These are phyloP conservation scores for Ophiostoma angusticollis DNA, from an alignment of 2,329 filamentous ascomycete genomes.

Conservation along the genomic window DNA sequence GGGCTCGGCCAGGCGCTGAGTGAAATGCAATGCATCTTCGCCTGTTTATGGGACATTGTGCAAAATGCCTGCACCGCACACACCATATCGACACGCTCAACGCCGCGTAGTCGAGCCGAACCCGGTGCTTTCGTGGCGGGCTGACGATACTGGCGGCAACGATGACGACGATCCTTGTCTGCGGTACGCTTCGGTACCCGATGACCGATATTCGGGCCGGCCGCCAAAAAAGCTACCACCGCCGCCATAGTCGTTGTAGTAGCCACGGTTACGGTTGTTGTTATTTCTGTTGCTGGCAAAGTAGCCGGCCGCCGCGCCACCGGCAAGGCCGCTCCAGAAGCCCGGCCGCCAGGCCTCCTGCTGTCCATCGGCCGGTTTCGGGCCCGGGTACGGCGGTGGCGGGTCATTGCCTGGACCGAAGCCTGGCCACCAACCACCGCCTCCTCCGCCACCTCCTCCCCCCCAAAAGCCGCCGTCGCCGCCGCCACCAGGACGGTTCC, in stretches of 20 bases:
- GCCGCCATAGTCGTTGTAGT: conserved; percentile 5
- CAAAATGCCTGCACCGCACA: no score
- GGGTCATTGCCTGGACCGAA: conserved; percentile 29
- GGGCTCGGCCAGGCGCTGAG: no score
- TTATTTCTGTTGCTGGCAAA: conserved; percentile 40
- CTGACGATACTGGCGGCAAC: conserved; percentile 25
- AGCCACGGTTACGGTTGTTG: conserved; percentile 20
- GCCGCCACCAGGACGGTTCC: conserved; percentile 13
- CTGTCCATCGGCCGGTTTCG: conserved; percentile 22
- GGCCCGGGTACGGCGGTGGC: conserved; percentile 40
- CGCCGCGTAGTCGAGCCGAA: conserved; percentile 57
- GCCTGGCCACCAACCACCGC: conserved; percentile 24
- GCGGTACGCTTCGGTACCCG: conserved; percentile 20
- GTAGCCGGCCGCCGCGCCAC: conserved; percentile 58
- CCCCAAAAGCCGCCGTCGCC: conserved; percentile 26
- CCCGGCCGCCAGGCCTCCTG: conserved; percentile 51
- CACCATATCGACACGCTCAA: no score
- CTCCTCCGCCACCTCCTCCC: conserved; percentile 27
- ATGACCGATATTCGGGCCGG: no score
- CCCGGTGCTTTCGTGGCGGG: conserved; percentile 55
- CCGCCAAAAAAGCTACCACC: conserved; percentile 17
- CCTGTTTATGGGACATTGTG: background rate
- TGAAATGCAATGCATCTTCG: no score
- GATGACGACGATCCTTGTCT: conserved; percentile 23
- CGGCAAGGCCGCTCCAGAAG: conserved; percentile 59